phyloP scores from a whole-genome alignment of 2,329 filamentous ascomycete species.

The Aspergillus vadensis region DNA sequence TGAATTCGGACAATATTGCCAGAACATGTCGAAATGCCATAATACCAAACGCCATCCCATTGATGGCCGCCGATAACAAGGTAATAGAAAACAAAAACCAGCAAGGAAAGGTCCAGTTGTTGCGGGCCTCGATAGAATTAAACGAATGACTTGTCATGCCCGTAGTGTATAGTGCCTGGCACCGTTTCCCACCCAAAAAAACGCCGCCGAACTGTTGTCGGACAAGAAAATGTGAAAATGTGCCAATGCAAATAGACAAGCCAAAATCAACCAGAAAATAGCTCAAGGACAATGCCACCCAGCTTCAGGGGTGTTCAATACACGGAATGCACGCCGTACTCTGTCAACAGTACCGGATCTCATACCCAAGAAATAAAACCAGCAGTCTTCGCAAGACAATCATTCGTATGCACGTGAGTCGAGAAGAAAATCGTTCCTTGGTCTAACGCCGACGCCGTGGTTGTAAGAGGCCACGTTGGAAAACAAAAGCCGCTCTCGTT shows the following conservation, averaged over 20 bases:
- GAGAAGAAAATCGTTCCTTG: slow-evolving; percentile 12
- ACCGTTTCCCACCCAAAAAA: slow-evolving; percentile 1
- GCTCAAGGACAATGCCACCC: slow-evolving; percentile 1
- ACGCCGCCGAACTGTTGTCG: neutral
- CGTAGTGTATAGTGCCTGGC: neutral
- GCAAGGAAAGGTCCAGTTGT: neutral
- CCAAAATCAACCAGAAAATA: neutral
- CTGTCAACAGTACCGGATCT: slow-evolving; percentile 10
- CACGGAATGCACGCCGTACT: slow-evolving; percentile 18
- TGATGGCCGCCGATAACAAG: neutral
- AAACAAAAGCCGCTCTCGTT: slow-evolving; percentile 9
- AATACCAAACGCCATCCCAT: slow-evolving; percentile 1
- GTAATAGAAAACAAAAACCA: neutral
- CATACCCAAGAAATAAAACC: slow-evolving; percentile 17
- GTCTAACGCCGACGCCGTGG: slow-evolving; percentile 25
- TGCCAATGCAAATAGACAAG: neutral
- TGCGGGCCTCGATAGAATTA: neutral
- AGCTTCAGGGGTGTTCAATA: slow-evolving; percentile 11
- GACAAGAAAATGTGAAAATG: neutral
- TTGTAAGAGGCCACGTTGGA: neutral
- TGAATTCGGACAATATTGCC: slow-evolving; percentile 11
- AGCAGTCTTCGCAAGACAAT: slow-evolving; percentile 19
- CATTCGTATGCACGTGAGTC: slow-evolving; percentile 28
- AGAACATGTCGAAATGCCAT: slow-evolving; percentile 12
- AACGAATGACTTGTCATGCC: neutral